Evolutionary conservation across 495 filamentous ascomycete genomes (phyloP).

Genomic region (Talaromyces adpressus): DNA sequence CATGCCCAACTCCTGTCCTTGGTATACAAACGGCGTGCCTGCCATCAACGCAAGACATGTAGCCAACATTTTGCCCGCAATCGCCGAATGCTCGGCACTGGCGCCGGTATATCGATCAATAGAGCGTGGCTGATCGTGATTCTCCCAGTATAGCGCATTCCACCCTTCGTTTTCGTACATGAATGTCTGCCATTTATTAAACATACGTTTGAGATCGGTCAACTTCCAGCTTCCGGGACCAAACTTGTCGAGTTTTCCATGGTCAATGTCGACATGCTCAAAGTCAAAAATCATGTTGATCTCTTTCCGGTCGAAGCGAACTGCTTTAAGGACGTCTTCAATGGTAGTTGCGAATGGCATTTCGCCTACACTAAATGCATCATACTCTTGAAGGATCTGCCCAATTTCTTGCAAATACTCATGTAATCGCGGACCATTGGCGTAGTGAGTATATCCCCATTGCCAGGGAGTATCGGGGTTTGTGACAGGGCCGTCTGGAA

Average conservation of each 20-base stretch:
- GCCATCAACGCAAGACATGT: slow-evolving; percentile 50
- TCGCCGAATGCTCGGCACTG: slow-evolving; percentile 34
- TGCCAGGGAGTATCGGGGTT: slow-evolving; percentile 44
- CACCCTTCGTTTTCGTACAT: slow-evolving; percentile 65
- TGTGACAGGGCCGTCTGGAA: slow-evolving; percentile 54
- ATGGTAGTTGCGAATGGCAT: slow-evolving; percentile 55
- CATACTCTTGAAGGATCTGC: slow-evolving; percentile 59
- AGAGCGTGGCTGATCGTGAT: slow-evolving; percentile 62
- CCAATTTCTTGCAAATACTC: slow-evolving; percentile 58
- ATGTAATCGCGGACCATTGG: slow-evolving; percentile 59
- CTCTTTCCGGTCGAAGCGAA: slow-evolving; percentile 51
- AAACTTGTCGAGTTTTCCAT: slow-evolving; percentile 45
- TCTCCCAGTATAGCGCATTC: slow-evolving; percentile 68
- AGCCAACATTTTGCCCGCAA: slow-evolving; percentile 56
- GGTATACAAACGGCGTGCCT: slow-evolving; percentile 68
- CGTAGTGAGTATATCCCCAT: slow-evolving; percentile 48
- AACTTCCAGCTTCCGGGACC: slow-evolving; percentile 46
- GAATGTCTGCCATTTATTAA: slow-evolving; percentile 59
- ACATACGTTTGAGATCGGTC: slow-evolving; percentile 48
- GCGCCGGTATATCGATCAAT: slow-evolving; percentile 54
- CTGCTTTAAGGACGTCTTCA: slow-evolving; percentile 51
- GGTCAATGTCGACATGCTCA: slow-evolving; percentile 54
- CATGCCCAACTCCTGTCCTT: slow-evolving; percentile 75
- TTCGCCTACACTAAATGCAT: slow-evolving; percentile 66
- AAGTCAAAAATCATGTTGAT: slow-evolving; percentile 76